These are phyloP conservation scores for Capronia coronata DNA, from an alignment of 2,329 filamentous ascomycete genomes.

Conservation along the genomic window DNA sequence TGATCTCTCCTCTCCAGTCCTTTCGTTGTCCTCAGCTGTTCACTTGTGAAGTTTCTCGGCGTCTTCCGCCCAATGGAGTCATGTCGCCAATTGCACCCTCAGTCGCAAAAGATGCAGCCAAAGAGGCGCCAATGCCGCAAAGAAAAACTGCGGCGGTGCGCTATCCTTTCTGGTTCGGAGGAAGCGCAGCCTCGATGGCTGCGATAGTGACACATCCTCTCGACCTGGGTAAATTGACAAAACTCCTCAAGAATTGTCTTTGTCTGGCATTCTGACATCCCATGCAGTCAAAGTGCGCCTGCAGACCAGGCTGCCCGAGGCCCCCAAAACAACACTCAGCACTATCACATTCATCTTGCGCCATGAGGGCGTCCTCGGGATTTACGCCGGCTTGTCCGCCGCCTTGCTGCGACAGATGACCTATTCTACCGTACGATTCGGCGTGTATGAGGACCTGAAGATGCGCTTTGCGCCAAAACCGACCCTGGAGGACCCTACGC, in stretches of 20 bases:
- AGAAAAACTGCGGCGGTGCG: conserved; percentile 33
- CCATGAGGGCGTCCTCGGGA: conserved; percentile 66
- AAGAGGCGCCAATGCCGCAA: conserved; percentile 24
- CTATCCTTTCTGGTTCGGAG: conserved; percentile 94
- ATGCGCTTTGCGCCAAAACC: conserved; percentile 51
- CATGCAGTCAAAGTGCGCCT: conserved; percentile 67
- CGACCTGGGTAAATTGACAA: conserved; percentile 66
- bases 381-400: conserved; percentile 88
- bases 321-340: conserved; percentile 71
- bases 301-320: conserved; percentile 72
- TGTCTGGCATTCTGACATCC: conserved; percentile 1
- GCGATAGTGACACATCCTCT: conserved; percentile 88
- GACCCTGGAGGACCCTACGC: conserved; percentile 35
- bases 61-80: conserved; percentile 18
- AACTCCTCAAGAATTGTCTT: neutral
- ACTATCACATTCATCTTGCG: conserved; percentile 78
- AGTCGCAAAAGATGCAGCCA: conserved; percentile 18
- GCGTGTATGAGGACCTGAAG: conserved; percentile 93
- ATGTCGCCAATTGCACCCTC: conserved; percentile 19
- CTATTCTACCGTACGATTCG: conserved; percentile 94
- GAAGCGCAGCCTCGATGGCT: conserved; percentile 85
- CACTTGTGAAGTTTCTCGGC: neutral
- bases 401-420: conserved; percentile 89
- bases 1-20: neutral
- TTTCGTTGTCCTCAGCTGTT: conserved; percentile 1